phyloP scores from a whole-genome alignment of 192 early-diverging fungal species.

The Mortierella antarctica region DNA sequence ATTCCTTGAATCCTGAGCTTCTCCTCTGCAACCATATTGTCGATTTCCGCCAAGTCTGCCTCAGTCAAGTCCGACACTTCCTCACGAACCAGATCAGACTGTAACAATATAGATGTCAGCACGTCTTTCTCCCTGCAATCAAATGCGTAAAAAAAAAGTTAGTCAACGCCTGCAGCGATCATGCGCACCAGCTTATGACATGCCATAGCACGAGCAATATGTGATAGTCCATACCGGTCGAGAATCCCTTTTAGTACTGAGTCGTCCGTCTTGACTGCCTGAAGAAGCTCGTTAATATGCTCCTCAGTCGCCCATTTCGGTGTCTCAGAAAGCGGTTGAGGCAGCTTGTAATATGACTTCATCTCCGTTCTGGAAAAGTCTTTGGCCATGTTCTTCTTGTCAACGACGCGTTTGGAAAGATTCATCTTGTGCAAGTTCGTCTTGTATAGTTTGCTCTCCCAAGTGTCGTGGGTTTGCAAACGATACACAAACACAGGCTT shows the following conservation, averaged over 20 bases:
- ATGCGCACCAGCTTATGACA: not conserved
- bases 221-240: conserved; percentile 11
- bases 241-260: conserved; percentile 18
- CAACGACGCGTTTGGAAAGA: conserved; percentile 72
- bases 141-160: not conserved
- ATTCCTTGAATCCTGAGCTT: conserved; percentile 14
- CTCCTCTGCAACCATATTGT: conserved; percentile 31
- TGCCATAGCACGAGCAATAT: not conserved
- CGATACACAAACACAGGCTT: conserved; percentile 78
- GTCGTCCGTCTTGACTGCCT: conserved; percentile 30
- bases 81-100: conserved; percentile 35
- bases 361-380: conserved; percentile 58
- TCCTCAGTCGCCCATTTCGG: conserved; percentile 24
- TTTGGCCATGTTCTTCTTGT: conserved; percentile 64
- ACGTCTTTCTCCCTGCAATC: conserved; percentile 10
- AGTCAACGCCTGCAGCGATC: not conserved
- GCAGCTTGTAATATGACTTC: conserved; percentile 65
- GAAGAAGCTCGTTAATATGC: conserved; percentile 14
- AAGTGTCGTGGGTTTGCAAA: conserved; percentile 66
- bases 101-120: conserved; percentile 12
- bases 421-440: conserved; percentile 81
- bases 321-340: not conserved
- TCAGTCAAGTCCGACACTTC: conserved; percentile 41
- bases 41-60: conserved; percentile 43
- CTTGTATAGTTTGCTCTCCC: conserved; percentile 70